A percentile compares a stretch with the other conserved stretches of the same genome.
These are phyloP conservation scores for Dendryphion nanum DNA, from an alignment of 2,329 filamentous ascomycete genomes.

Conservation along the genomic window DNA sequence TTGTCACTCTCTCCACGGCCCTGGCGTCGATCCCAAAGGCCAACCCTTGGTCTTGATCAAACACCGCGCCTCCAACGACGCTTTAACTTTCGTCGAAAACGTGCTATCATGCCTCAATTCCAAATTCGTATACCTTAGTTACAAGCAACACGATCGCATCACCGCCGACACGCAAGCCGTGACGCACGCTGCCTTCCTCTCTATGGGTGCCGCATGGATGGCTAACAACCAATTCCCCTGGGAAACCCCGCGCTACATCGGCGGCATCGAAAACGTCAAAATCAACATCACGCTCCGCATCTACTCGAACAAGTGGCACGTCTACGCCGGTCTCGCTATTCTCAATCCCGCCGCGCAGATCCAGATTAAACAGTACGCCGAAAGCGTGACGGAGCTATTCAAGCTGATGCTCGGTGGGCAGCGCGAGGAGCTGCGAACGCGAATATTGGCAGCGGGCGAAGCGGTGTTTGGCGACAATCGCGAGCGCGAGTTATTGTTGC, in stretches of 20 bases:
- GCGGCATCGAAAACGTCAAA: constrained; percentile 98
- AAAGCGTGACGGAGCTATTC: constrained; percentile 88
- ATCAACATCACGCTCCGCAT: constrained; percentile 97
- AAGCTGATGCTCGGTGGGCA: constrained; percentile 94
- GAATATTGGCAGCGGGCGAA: constrained; percentile 78
- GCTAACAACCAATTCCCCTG: constrained; percentile 94
- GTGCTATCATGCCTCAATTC: constrained; percentile 82
- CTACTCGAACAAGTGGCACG: constrained; percentile 99
- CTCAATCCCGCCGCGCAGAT: constrained; percentile 88
- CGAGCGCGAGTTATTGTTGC: constrained; percentile 66
- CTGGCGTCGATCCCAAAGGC: constrained; percentile 80
- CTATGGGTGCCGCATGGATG: constrained; percentile 97
- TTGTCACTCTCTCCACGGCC: constrained; percentile 94
- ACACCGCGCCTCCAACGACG: constrained; percentile 78
- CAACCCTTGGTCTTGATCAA: constrained; percentile 94
- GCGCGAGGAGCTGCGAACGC: constrained; percentile 66
- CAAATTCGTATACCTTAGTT: constrained; percentile 83
- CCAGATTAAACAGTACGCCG: constrained; percentile 92
- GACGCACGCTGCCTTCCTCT: constrained; percentile 91
- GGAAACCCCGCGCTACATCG: constrained; percentile 93
- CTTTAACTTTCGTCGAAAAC: constrained; percentile 73
- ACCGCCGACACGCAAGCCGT: constrained; percentile 98
- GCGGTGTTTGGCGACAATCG: constrained; percentile 59
- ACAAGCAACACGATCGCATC: constrained; percentile 88
- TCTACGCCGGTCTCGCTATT: constrained; percentile 95